These are phyloP conservation scores for Aureobasidium sp. DNA, from an alignment of 2,329 filamentous ascomycete genomes.

Conservation along the genomic window DNA sequence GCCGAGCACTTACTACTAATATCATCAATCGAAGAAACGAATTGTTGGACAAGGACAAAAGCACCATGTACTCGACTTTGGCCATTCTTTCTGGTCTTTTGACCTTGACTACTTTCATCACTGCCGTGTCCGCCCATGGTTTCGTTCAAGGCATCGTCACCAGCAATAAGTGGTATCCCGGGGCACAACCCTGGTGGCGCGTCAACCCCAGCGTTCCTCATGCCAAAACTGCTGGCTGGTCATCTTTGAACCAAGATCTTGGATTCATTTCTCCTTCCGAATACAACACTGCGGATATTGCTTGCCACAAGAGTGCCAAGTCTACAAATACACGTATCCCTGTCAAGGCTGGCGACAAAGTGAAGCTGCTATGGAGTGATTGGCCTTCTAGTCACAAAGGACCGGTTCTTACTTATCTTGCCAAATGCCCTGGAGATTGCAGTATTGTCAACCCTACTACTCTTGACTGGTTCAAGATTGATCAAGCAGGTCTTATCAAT, in stretches of 20 bases:
- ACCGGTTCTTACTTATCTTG: slow-evolving; percentile 58
- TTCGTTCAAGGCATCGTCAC: slow-evolving; percentile 39
- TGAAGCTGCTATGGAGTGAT: slow-evolving; percentile 55
- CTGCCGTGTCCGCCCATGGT: slow-evolving; percentile 41
- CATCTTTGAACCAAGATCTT: slow-evolving; percentile 34
- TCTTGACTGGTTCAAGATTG: slow-evolving; percentile 59
- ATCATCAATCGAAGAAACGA: not conserved
- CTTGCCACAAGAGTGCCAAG: slow-evolving; percentile 12
- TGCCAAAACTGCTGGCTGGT: slow-evolving; percentile 47
- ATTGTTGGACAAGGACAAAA: not conserved
- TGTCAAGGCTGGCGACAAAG: slow-evolving; percentile 52
- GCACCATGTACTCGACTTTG: not conserved
- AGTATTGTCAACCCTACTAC: slow-evolving; percentile 44
- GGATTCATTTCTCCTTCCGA: slow-evolving; percentile 25
- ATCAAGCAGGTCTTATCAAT: slow-evolving; percentile 46
- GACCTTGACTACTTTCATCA: slow-evolving; percentile 22
- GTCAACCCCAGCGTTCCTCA: slow-evolving; percentile 31
- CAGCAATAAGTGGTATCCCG: slow-evolving; percentile 40
- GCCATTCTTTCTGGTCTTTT: not conserved
- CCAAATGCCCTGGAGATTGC: slow-evolving; percentile 51
- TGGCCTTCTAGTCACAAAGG: slow-evolving; percentile 60
- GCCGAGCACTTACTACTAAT: not conserved
- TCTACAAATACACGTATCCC: slow-evolving; percentile 42
- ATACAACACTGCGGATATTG: slow-evolving; percentile 22
- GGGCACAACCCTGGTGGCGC: slow-evolving; percentile 34